Conservation (phyloP, 768 basidiomycete species). For the Lentinula aciculospora region DNA sequence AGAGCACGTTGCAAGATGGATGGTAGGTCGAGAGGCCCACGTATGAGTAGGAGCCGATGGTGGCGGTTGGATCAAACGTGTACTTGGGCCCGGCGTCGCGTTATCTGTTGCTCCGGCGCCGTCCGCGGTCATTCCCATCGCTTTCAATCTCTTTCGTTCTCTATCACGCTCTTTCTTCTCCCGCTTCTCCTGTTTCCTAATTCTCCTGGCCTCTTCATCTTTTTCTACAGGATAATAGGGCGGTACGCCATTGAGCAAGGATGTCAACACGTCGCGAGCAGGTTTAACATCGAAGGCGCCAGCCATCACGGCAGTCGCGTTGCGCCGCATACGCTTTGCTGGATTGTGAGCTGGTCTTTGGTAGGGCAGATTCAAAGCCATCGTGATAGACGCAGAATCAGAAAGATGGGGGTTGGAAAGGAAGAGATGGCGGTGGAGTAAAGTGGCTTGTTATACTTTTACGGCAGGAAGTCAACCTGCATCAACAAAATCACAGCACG, state of each 20-base stretch:
- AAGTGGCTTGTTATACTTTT: constrained; percentile 40
- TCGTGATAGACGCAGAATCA: constrained; percentile 15
- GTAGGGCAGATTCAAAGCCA: constrained; percentile 27
- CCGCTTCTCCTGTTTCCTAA: constrained; percentile 49
- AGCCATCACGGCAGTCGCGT: constrained; percentile 70
- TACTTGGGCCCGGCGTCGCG: constrained; percentile 24
- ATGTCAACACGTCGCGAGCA: constrained; percentile 71
- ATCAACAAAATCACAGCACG: constrained; percentile 35
- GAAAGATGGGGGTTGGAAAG: constrained; percentile 25
- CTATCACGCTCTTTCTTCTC: constrained; percentile 48
- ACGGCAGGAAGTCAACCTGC: constrained; percentile 48
- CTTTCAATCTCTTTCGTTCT: constrained; percentile 39
- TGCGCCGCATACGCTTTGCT: constrained; percentile 45
- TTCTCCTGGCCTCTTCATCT: constrained; percentile 50
- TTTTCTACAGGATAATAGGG: constrained; percentile 60
- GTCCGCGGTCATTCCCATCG: constrained; percentile 19
- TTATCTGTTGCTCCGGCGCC: constrained; percentile 19
- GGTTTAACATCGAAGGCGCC: constrained; percentile 68
- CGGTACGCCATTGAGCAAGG: constrained; percentile 69
- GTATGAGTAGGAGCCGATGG: constrained; percentile 39
- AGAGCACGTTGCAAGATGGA: constrained; percentile 57
- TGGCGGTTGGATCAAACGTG: constrained; percentile 19
- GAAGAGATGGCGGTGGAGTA: constrained; percentile 37
- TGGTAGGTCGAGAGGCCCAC: constrained; percentile 68
- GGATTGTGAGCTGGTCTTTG: constrained; percentile 24